Evolutionary conservation across 2,329 filamentous ascomycete species (phyloP).

Genomic region (Fusarium equiseti): DNA sequence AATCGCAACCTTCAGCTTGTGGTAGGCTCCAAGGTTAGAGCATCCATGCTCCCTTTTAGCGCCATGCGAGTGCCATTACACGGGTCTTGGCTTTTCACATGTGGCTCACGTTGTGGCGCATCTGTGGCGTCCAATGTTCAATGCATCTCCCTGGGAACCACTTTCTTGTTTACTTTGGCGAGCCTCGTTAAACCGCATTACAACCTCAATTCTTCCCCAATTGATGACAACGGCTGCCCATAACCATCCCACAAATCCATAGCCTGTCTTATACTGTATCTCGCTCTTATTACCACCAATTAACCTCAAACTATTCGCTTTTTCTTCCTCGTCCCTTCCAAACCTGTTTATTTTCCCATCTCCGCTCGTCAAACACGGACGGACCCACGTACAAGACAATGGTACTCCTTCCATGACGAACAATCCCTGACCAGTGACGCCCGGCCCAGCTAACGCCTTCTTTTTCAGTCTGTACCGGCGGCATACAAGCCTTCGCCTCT

Average conservation of each 20-base stretch:
- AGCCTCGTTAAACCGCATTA: slow-evolving; percentile 25
- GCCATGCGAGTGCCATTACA: slow-evolving; percentile 43
- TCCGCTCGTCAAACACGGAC: slow-evolving; percentile 31
- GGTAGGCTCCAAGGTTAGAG: slow-evolving; percentile 8
- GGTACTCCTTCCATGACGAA: slow-evolving; percentile 48
- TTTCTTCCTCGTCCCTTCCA: slow-evolving; percentile 14
- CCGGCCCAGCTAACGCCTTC: slow-evolving; percentile 47
- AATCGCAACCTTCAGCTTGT: slow-evolving; percentile 28
- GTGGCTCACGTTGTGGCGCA: slow-evolving; percentile 23
- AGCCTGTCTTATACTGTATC: slow-evolving; percentile 8
- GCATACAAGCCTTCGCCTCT: slow-evolving; percentile 79
- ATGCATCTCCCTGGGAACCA: slow-evolving; percentile 45
- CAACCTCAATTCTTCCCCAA: slow-evolving; percentile 33
- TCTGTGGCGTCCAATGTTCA: slow-evolving; percentile 27
- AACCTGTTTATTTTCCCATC: slow-evolving; percentile 39
- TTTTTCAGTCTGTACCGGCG: slow-evolving; percentile 63
- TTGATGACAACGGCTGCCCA: slow-evolving; percentile 35
- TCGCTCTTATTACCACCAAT: slow-evolving; percentile 5
- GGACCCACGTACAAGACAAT: slow-evolving; percentile 50
- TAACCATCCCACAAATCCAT: slow-evolving; percentile 20
- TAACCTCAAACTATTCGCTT: slow-evolving; percentile 10
- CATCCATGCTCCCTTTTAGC: slow-evolving; percentile 36
- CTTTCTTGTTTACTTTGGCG: slow-evolving; percentile 45
- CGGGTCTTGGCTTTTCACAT: slow-evolving; percentile 24
- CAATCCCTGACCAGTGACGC: slow-evolving; percentile 41